phyloP scores from a whole-genome alignment of 345 rosid species.

The Fremontodendron californicum region DNA sequence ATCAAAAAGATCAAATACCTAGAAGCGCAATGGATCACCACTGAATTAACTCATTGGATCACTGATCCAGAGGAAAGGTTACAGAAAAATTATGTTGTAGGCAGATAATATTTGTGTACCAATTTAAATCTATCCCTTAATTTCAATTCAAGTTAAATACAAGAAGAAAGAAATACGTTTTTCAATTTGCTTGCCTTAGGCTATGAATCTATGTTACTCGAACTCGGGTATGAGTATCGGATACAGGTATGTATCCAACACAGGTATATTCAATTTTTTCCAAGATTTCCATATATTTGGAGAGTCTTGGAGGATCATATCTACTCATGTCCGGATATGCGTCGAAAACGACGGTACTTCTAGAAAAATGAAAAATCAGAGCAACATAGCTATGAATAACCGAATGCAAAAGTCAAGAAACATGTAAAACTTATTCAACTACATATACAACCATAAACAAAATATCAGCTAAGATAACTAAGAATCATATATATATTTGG shows the following conservation, averaged over 20 bases:
- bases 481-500: background rate
- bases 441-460: background rate
- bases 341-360: too few relatives aligned
- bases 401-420: background rate
- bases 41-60: background rate
- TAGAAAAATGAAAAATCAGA: too few relatives aligned
- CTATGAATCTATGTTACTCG: background rate
- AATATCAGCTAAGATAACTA: background rate
- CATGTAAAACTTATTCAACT: background rate
- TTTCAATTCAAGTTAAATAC: background rate
- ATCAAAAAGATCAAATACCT: conserved; percentile 39
- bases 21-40: background rate
- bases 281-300: too few relatives aligned
- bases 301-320: too few relatives aligned
- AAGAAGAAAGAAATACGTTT: background rate
- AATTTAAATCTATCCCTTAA: background rate
- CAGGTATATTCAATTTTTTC: too few relatives aligned
- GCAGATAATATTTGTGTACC: background rate
- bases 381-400: too few relatives aligned
- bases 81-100: background rate
- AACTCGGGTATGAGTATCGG: too few relatives aligned
- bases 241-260: too few relatives aligned
- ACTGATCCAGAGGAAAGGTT: background rate
- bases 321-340: too few relatives aligned
- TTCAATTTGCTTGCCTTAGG: background rate